phyloP scores from a whole-genome alignment of 2,329 filamentous ascomycete genomes.

The Diplodia seriata region DNA sequence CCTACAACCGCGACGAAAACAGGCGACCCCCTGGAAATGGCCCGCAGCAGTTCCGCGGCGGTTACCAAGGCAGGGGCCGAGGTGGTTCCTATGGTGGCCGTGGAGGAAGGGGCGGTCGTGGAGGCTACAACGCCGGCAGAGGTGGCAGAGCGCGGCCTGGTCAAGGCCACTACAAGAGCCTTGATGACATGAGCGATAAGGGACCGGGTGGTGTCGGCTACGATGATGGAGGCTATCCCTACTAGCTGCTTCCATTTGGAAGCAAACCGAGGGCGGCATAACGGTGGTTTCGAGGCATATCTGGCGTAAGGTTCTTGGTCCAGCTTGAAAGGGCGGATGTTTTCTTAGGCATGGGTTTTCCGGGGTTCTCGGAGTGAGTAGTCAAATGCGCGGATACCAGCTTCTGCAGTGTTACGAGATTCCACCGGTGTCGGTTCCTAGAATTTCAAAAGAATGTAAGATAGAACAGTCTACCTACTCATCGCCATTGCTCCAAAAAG shows the following conservation, averaged over 20 bases:
- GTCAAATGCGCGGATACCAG: neutral
- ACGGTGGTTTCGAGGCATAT: neutral
- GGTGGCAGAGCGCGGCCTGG: conserved; percentile 38
- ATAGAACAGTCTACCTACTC: neutral
- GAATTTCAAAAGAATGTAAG: neutral
- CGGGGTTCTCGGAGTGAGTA: neutral
- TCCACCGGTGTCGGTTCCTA: neutral
- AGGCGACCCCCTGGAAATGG: conserved; percentile 50
- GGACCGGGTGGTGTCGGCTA: conserved; percentile 21
- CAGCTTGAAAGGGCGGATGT: neutral
- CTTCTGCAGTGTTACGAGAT: neutral
- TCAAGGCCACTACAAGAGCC: conserved; percentile 48
- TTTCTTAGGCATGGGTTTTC: neutral
- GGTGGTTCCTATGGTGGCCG: conserved; percentile 45
- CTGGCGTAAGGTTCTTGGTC: neutral
- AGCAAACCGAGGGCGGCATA: too few species aligned
- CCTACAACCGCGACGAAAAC: conserved; percentile 40
- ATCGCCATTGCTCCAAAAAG: neutral
- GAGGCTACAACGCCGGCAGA: conserved; percentile 36
- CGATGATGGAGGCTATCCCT: conserved; percentile 25
- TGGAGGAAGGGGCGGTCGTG: conserved; percentile 49
- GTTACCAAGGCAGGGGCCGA: conserved; percentile 45
- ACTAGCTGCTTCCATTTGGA: neutral
- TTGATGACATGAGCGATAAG: conserved; percentile 50
- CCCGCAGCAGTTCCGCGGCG: conserved; percentile 35